Conservation (phyloP, 192 early-diverging fungal genomes). For the Podila clonocystis region DNA sequence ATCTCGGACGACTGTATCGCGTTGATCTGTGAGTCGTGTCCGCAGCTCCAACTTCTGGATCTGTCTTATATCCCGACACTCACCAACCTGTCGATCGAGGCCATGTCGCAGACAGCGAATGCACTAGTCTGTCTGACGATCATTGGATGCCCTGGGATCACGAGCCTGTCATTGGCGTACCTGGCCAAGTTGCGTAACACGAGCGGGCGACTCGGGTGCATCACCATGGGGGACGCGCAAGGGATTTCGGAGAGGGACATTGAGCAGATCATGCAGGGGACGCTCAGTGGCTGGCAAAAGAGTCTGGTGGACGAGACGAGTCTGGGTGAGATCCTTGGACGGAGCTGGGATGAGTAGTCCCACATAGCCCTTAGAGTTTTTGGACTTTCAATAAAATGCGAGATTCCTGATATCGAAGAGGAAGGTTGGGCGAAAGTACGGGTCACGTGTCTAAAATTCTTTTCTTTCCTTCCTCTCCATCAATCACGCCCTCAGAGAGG, state of each 20-base stretch:
- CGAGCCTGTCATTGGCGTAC: conserved; percentile 31
- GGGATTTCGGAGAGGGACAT: conserved; percentile 56
- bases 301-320: conserved; percentile 44
- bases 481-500: too few relatives aligned
- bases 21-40: conserved; percentile 31
- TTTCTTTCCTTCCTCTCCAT: too few relatives aligned
- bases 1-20: conserved; percentile 39
- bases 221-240: conserved; percentile 55
- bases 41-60: conserved; percentile 52
- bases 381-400: too few relatives aligned
- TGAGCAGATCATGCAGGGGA: conserved; percentile 54
- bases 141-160: conserved; percentile 54
- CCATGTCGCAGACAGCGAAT: conserved; percentile 33
- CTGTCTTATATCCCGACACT: conserved; percentile 49
- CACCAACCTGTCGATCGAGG: conserved; percentile 44
- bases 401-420: too few relatives aligned
- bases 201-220: conserved; percentile 50
- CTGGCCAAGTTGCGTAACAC: conserved; percentile 37
- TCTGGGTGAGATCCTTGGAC: conserved; percentile 47
- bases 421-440: too few relatives aligned
- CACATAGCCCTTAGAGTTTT: not conserved
- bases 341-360: conserved; percentile 42
- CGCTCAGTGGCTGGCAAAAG: conserved; percentile 54
- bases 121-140: conserved; percentile 54
- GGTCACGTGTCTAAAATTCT: too few relatives aligned